These are phyloP conservation scores for Tuber calosporum DNA, from an alignment of 495 filamentous ascomycete species.

Conservation along the genomic window DNA sequence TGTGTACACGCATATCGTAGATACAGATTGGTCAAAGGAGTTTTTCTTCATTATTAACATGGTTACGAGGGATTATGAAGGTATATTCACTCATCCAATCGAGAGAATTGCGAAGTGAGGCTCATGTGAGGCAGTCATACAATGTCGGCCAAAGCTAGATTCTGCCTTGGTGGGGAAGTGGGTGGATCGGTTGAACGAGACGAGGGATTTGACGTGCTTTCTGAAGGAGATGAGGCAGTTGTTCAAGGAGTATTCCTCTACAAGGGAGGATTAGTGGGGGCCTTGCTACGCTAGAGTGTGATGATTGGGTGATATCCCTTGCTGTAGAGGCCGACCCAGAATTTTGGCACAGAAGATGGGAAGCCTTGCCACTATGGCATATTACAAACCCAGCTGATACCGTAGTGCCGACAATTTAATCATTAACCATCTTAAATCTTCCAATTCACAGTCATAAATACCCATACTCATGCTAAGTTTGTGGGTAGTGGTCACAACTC, in stretches of 20 bases:
- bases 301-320: neutral
- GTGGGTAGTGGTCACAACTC: no score
- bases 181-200: constrained; percentile 73
- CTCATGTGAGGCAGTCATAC: constrained; percentile 53
- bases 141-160: constrained; percentile 72
- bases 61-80: constrained; percentile 64
- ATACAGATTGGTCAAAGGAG: constrained; percentile 81
- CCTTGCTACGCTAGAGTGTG: neutral
- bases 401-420: neutral
- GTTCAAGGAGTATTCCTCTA: constrained; percentile 47
- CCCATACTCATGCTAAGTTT: no score
- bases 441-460: no score
- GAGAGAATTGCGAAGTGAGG: neutral
- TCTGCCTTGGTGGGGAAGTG: constrained; percentile 62
- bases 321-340: neutral
- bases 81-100: constrained; percentile 3
- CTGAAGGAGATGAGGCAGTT: constrained; percentile 89
- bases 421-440: neutral
- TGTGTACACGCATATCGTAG: constrained; percentile 78
- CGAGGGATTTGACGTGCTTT: constrained; percentile 68
- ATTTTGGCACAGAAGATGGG: neutral
- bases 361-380: neutral
- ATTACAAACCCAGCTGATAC: neutral
- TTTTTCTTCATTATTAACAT: constrained; percentile 88
- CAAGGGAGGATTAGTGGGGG: neutral